These are phyloP conservation scores for Pichia cactophila DNA, from an alignment of 1,139 yeast genomes.

Conservation along the genomic window DNA sequence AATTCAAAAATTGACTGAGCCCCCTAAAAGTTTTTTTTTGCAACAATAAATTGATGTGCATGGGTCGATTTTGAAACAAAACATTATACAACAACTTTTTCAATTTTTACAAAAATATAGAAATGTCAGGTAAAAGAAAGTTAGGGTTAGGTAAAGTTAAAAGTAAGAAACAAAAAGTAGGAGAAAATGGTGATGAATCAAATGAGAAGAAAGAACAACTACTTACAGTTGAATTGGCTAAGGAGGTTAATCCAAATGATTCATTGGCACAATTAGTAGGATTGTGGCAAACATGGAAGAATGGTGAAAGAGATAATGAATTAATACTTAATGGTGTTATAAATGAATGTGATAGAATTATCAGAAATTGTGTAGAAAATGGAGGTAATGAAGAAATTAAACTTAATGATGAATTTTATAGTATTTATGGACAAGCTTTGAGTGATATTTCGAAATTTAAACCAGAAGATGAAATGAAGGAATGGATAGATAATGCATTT, in stretches of 20 bases:
- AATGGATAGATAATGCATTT: constrained; percentile 51
- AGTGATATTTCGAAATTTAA: constrained; percentile 57
- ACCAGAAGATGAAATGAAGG: constrained; percentile 25
- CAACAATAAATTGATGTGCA: no score
- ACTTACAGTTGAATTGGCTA: constrained; percentile 62
- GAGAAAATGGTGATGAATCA: constrained; percentile 6
- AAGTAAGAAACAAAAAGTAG: constrained; percentile 36
- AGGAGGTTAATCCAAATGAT: constrained; percentile 67
- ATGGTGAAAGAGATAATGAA: constrained; percentile 52
- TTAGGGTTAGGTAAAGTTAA: constrained; percentile 68
- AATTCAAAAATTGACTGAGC: no score
- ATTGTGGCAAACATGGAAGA: constrained; percentile 54
- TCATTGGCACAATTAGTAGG: constrained; percentile 74
- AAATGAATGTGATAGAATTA: constrained; percentile 82
- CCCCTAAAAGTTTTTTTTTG: no score
- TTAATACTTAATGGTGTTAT: constrained; percentile 73
- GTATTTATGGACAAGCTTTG: constrained; percentile 66
- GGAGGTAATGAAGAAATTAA: constrained; percentile 26
- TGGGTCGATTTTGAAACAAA: background rate
- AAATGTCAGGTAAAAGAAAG: constrained; percentile 48
- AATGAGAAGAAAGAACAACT: constrained; percentile 26
- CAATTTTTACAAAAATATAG: background rate
- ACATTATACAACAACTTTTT: background rate
- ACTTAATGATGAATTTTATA: constrained; percentile 58
- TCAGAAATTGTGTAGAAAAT: constrained; percentile 41